phyloP scores from a whole-genome alignment of 179 eudicot species.

The Silene coronaria region DNA sequence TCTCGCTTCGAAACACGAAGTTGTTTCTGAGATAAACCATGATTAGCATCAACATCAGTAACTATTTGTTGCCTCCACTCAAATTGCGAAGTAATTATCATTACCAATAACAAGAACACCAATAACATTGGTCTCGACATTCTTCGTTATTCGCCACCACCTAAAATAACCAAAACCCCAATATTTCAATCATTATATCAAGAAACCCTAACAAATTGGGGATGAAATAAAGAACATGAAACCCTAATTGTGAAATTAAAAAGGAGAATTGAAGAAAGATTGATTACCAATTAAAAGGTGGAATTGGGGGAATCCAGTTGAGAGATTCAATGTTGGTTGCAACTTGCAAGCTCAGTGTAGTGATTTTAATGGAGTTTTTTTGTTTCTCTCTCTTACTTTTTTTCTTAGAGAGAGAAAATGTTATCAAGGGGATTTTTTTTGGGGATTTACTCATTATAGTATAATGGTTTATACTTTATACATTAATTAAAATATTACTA shows the following conservation, averaged over 20 bases:
- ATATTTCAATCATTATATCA: not conserved
- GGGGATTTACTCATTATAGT: no score
- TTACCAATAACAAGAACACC: constrained; percentile 33
- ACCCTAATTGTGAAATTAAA: not conserved
- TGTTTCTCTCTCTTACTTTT: not conserved
- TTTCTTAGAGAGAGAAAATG: not conserved
- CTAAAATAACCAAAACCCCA: constrained; percentile 7
- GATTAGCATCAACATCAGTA: constrained; percentile 32
- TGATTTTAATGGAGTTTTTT: not conserved
- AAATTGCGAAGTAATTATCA: constrained; percentile 43
- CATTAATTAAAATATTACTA: no score
- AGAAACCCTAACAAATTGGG: constrained; percentile 6
- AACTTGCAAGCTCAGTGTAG: constrained; percentile 2
- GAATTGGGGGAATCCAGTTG: not conserved
- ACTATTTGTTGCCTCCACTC: constrained; percentile 41
- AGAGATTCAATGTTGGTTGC: not conserved
- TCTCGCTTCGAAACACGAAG: constrained; percentile 31
- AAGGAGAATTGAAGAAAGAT: not conserved
- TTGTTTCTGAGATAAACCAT: constrained; percentile 24
- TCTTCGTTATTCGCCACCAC: not conserved
- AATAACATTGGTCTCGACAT: constrained; percentile 41
- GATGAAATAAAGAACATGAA: not conserved
- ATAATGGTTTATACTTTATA: no score
- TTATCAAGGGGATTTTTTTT: not conserved
- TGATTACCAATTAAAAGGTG: constrained; percentile 11